A percentile compares a stretch with the other conserved stretches of the same genome.
phyloP scores from a whole-genome alignment of 345 rosid genomes.

The Salix exigua region DNA sequence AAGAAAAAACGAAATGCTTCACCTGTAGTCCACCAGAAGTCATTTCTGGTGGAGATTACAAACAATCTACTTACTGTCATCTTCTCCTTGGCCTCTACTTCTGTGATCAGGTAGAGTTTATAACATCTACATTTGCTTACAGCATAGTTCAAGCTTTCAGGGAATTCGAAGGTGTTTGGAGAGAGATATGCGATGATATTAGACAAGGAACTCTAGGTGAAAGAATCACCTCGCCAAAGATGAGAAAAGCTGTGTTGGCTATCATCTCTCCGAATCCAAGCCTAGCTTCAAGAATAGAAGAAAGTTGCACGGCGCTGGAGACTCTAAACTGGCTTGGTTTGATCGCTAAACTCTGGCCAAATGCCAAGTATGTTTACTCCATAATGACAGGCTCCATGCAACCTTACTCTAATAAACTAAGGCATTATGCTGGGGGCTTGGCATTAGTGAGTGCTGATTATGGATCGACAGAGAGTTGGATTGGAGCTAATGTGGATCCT shows the following conservation, averaged over 20 bases:
- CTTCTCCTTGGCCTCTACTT: conserved; percentile 78
- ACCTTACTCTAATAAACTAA: conserved; percentile 62
- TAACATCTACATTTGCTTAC: conserved; percentile 79
- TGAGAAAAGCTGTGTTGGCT: conserved; percentile 59
- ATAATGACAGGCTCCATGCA: conserved; percentile 97
- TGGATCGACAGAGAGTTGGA: conserved; percentile 96
- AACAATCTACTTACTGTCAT: conserved; percentile 83
- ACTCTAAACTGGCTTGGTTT: conserved; percentile 50
- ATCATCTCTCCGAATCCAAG: conserved; percentile 52
- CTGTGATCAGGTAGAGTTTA: conserved; percentile 56
- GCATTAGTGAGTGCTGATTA: conserved; percentile 85
- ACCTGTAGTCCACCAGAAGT: conserved; percentile 86
- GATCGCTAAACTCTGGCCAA: conserved; percentile 76
- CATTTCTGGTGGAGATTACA: conserved; percentile 70
- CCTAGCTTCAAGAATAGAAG: conserved; percentile 49
- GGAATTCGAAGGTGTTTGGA: conserved; percentile 67
- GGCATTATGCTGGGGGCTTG: conserved; percentile 65
- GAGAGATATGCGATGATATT: conserved; percentile 65
- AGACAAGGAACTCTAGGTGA: conserved; percentile 49
- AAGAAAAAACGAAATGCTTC: conserved; percentile 61
- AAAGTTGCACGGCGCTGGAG: conserved; percentile 44
- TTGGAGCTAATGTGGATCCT: conserved; percentile 86
- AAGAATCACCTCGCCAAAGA: conserved; percentile 44
- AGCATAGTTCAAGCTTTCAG: conserved; percentile 79
- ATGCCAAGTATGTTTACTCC: conserved; percentile 78